phyloP scores from a whole-genome alignment of 139 green algal genomes.

The Ettlia oleoabundans region DNA sequence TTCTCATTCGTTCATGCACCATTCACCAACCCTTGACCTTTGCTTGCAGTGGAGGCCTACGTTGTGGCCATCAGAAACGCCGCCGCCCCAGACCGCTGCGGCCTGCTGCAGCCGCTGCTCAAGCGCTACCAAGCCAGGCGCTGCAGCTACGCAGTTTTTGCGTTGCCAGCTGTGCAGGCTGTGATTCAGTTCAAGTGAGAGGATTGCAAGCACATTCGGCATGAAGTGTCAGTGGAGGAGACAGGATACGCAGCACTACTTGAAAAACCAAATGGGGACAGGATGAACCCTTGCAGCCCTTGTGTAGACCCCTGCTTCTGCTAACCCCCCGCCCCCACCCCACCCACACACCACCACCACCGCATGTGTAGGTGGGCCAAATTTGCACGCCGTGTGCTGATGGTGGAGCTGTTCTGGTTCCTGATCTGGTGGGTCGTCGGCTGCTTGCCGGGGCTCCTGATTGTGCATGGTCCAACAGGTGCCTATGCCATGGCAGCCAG shows the following conservation, averaged over 20 bases:
- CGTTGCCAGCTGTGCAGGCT: constrained; percentile 36
- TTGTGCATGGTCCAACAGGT: background rate
- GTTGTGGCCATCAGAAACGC: constrained; percentile 68
- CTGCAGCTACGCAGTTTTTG: constrained; percentile 40
- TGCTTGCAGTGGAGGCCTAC: constrained; percentile 64
- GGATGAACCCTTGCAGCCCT: background rate
- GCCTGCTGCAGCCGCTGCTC: constrained; percentile 64
- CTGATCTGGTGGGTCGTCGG: constrained; percentile 24
- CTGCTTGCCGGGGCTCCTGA: no score
- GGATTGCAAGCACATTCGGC: background rate
- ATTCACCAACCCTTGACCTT: no score
- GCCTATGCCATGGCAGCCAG: no score
- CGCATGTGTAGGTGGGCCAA: constrained; percentile 12
- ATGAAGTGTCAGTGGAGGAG: no score
- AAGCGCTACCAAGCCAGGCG: constrained; percentile 46
- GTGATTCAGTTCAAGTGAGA: constrained; percentile 36
- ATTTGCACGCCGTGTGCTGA: constrained; percentile 41
- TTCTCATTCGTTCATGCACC: no score
- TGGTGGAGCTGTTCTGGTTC: constrained; percentile 49
- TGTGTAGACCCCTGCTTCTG: background rate
- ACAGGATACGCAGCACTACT: no score
- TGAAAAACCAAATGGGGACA: background rate
- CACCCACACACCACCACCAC: background rate
- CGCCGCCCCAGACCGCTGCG: constrained; percentile 47
- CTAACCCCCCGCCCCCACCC: background rate